Evolutionary conservation across 2,329 filamentous ascomycete genomes (phyloP).

Genomic region (Colletotrichum sp.): DNA sequence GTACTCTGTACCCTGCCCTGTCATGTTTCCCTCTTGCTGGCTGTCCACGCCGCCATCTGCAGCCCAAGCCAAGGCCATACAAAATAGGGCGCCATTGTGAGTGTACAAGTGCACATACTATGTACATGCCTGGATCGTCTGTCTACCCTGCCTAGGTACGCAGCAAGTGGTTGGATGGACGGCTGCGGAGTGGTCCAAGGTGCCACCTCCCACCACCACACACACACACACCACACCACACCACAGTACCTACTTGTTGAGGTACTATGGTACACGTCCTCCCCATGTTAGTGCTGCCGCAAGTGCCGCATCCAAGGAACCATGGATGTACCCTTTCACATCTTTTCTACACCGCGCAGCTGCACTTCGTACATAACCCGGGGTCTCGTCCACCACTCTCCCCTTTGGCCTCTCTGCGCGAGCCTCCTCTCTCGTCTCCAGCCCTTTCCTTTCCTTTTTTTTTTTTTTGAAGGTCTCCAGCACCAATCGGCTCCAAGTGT

Average conservation of each 20-base stretch:
- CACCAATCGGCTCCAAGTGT: constrained; percentile 2
- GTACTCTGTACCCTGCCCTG: background rate
- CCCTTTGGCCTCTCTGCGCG: background rate
- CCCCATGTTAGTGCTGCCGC: constrained; percentile 18
- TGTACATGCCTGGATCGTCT: background rate
- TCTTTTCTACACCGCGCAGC: background rate
- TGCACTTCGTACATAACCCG: constrained; percentile 14
- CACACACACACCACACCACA: too few species aligned
- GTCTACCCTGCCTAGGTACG: too few species aligned
- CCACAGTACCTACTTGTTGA: too few species aligned
- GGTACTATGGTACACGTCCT: background rate
- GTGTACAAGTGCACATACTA: background rate
- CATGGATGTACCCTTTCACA: background rate
- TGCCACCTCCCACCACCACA: constrained; percentile 5
- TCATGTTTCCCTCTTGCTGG: background rate
- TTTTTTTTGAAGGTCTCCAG: background rate
- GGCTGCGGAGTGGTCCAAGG: constrained; percentile 6
- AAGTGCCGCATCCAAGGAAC: constrained; percentile 15
- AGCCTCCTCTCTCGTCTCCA: constrained; percentile 5
- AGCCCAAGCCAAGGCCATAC: background rate
- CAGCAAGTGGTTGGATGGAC: background rate
- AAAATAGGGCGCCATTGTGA: background rate
- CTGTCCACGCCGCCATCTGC: background rate
- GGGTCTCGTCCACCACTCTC: background rate
- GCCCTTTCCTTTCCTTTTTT: background rate